A percentile compares a stretch with the other conserved stretches of the same genome.
Conservation (phyloP, 495 filamentous ascomycete genomes). For the Monascus purpureus region DNA sequence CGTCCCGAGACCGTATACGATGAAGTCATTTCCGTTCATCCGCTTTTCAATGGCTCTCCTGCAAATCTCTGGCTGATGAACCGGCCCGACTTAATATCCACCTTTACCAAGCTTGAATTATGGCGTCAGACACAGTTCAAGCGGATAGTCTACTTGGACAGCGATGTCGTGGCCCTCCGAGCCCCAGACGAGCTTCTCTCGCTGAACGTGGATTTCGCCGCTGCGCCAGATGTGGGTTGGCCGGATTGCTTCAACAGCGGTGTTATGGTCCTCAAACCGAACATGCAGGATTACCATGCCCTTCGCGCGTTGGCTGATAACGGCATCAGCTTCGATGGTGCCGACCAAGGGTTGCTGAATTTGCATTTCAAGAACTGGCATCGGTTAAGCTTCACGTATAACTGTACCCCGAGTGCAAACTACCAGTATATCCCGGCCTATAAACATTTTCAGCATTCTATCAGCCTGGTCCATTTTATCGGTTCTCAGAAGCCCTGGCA, state of each 20-base stretch:
- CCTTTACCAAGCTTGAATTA: slow-evolving; percentile 92
- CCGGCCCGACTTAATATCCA: slow-evolving; percentile 73
- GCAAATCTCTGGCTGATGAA: slow-evolving; percentile 86
- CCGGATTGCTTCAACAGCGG: slow-evolving; percentile 97
- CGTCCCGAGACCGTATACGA: slow-evolving; percentile 66
- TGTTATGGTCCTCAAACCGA: slow-evolving; percentile 79
- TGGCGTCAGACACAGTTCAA: slow-evolving; percentile 87
- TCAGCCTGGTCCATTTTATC: slow-evolving; percentile 88
- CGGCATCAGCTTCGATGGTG: slow-evolving; percentile 91
- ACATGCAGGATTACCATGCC: slow-evolving; percentile 76
- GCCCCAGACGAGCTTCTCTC: slow-evolving; percentile 89
- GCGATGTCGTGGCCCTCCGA: slow-evolving; percentile 73
- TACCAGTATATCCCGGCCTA: slow-evolving; percentile 96
- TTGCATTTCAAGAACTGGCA: slow-evolving; percentile 84
- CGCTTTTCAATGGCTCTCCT: slow-evolving; percentile 58
- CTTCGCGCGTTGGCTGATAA: slow-evolving; percentile 68
- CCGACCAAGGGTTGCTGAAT: slow-evolving; percentile 92
- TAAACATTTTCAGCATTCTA: slow-evolving; percentile 74
- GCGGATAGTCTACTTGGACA: slow-evolving; percentile 84
- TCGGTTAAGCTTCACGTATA: slow-evolving; percentile 87
- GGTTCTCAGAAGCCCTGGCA: slow-evolving; percentile 84
- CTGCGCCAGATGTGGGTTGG: slow-evolving; percentile 94
- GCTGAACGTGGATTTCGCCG: slow-evolving; percentile 63
- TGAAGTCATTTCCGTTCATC: slow-evolving; percentile 72
- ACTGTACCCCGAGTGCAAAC: slow-evolving; percentile 84